Evolutionary conservation across 1,284 basidiomycete genomes (phyloP).

Genomic region (Irpex sp.): DNA sequence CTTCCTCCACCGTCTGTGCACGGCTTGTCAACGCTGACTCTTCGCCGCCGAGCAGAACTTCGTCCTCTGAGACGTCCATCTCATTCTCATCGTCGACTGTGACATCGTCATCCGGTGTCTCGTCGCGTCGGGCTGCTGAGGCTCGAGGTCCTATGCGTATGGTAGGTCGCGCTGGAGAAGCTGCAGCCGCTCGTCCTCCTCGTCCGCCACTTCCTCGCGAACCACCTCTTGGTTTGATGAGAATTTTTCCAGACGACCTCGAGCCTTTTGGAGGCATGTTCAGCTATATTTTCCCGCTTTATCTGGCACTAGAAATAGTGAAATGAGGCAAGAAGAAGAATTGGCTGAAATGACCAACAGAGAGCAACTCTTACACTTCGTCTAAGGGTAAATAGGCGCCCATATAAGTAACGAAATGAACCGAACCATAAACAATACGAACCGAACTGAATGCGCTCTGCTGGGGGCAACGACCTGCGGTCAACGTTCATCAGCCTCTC

Average conservation of each 20-base stretch:
- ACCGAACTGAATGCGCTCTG: background rate
- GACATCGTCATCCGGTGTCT: slow-evolving; percentile 5
- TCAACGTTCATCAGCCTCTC: background rate
- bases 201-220: background rate
- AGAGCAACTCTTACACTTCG: background rate
- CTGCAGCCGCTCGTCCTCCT: slow-evolving; percentile 5
- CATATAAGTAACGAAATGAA: too few relatives aligned
- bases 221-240: slow-evolving; percentile 25
- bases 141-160: slow-evolving; percentile 16
- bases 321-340: too few relatives aligned
- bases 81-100: slow-evolving; percentile 1
- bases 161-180: slow-evolving; percentile 7
- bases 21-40: slow-evolving; percentile 10
- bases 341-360: background rate
- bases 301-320: too few relatives aligned
- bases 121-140: slow-evolving; percentile 7
- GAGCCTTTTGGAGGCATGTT: slow-evolving; percentile 11
- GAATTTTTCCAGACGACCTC: slow-evolving; percentile 23
- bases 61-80: background rate
- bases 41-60: background rate
- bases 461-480: background rate
- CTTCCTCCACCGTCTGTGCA: slow-evolving; percentile 11
- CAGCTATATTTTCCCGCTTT: background rate
- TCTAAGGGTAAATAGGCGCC: too few relatives aligned
- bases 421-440: background rate